Evolutionary conservation across 73 alveolate genomes (phyloP).

Genomic region (Stentor roeselii): DNA sequence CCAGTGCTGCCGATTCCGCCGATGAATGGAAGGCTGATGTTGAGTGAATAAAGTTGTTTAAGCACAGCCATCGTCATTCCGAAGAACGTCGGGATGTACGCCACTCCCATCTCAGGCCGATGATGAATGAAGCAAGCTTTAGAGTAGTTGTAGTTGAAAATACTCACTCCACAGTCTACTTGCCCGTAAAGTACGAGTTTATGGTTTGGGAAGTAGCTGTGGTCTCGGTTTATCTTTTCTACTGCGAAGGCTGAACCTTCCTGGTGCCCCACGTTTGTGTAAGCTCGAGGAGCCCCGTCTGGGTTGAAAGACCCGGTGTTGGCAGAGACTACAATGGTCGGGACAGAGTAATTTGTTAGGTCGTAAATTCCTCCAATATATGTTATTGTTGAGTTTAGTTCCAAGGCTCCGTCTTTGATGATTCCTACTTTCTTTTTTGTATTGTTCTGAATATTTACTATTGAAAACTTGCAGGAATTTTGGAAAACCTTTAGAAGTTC

Average conservation of each 20-base stretch:
- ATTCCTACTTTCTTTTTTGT: not conserved
- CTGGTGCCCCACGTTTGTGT: not conserved
- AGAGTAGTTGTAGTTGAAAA: not conserved
- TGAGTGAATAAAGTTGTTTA: not conserved
- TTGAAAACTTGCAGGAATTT: not conserved
- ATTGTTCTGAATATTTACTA: not conserved
- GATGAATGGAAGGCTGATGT: not conserved
- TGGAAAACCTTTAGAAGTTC: too few species aligned
- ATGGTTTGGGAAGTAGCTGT: not conserved
- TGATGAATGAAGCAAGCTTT: not conserved
- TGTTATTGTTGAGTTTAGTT: not conserved
- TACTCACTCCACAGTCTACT: conserved; percentile 8
- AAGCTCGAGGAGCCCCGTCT: not conserved
- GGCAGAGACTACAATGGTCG: not conserved
- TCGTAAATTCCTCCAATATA: conserved; percentile 1
- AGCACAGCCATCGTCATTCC: not conserved
- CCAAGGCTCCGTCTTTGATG: not conserved
- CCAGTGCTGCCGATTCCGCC: not conserved
- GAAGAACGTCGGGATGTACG: not conserved
- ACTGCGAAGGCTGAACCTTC: conserved; percentile 12
- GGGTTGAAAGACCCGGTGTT: conserved; percentile 14
- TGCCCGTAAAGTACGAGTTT: not conserved
- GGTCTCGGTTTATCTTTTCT: not conserved
- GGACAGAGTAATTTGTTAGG: not conserved
- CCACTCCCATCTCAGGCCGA: not conserved